Base-by-base conservation (phyloP, 805 yeast species). In the Yamadazyma kitorensis region DNA sequence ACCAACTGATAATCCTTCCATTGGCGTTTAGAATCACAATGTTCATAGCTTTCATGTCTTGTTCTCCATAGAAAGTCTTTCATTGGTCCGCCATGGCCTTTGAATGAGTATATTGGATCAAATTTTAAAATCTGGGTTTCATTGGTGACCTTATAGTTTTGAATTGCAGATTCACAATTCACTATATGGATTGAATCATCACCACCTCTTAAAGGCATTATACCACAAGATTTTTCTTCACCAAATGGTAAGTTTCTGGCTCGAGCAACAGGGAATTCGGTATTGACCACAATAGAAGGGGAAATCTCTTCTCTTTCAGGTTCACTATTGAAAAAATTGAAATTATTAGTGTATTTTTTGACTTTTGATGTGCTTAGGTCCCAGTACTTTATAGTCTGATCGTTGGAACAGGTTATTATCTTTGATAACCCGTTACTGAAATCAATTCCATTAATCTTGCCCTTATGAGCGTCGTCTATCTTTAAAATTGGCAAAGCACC, bases 171-270 rank as follows among this genome's bases (percentile, higher is more conserved):
- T 29, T 70, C 71, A 42, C 68, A 65, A 40, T 76, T 68, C n/a
- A 78, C 71, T 5, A 82, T 60, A 45, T 71, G 76, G 4, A 81
- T 63, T 2, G 80, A 63, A 53, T 83, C 80, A 13, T 74, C 70
- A 3, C 97, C 97, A 0, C 96, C 96, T 31, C 95, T 64, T 37
- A 85, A 68, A 0, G 98, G 98, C 85, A 88, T 83, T 2, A 93
- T 76, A 5, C 93, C 86, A 52, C 91, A 85, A 2, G 94, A 82
- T 27, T 52, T 51, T 27, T 67, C 72, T 21, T 73, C 70, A 1
- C 98, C 98, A 64, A 87, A 87, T 0, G 98, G 98, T 23, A 89
- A 65, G 38, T 82, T 80, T 29, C 98, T 64, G 0, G 97, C 95
- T 42, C 95, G 70, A 64, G 94, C 80, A 2, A 93, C 86, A 0